A percentile compares a stretch with the other conserved stretches of the same genome.
Conservation (phyloP, 768 basidiomycete genomes). For the Lyophyllum decastes region DNA sequence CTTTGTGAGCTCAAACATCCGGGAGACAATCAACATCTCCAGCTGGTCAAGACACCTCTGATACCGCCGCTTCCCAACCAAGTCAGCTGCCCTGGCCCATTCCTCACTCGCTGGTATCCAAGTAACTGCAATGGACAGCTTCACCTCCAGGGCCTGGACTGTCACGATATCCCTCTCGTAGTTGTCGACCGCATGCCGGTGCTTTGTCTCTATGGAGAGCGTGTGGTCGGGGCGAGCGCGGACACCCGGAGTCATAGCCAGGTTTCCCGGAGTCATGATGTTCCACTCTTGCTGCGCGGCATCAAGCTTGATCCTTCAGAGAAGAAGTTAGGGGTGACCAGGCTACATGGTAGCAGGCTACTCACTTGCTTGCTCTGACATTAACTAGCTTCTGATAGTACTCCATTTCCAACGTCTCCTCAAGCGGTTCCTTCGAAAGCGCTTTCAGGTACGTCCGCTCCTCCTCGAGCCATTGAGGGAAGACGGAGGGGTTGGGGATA, state of each 20-base stretch:
- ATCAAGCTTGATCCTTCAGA: too few species aligned
- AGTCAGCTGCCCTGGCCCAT: slow-evolving; percentile 4
- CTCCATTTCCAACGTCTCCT: slow-evolving; percentile 7
- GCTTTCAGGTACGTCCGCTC: background rate
- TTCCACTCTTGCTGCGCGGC: too few species aligned
- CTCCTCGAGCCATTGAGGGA: slow-evolving; percentile 1
- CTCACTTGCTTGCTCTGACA: too few species aligned
- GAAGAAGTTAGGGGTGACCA: too few species aligned
- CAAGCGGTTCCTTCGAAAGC: background rate
- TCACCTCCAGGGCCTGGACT: slow-evolving; percentile 13
- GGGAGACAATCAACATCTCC: slow-evolving; percentile 19
- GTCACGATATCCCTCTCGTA: too few species aligned
- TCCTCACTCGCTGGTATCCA: slow-evolving; percentile 14
- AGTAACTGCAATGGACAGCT: slow-evolving; percentile 7
- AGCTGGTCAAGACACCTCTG: slow-evolving; percentile 21
- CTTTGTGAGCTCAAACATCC: slow-evolving; percentile 27
- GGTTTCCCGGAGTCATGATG: too few species aligned
- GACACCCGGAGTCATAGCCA: too few species aligned
- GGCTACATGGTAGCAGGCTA: too few species aligned
- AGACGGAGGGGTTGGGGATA: background rate
- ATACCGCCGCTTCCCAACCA: slow-evolving; percentile 2
- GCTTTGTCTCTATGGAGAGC: too few species aligned
- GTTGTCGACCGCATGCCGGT: too few species aligned
- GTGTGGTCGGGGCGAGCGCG: too few species aligned
- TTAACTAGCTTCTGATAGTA: slow-evolving; percentile 6